phyloP scores from a whole-genome alignment of 2,329 filamentous ascomycete species.

The Fusarium praegraminearum region DNA sequence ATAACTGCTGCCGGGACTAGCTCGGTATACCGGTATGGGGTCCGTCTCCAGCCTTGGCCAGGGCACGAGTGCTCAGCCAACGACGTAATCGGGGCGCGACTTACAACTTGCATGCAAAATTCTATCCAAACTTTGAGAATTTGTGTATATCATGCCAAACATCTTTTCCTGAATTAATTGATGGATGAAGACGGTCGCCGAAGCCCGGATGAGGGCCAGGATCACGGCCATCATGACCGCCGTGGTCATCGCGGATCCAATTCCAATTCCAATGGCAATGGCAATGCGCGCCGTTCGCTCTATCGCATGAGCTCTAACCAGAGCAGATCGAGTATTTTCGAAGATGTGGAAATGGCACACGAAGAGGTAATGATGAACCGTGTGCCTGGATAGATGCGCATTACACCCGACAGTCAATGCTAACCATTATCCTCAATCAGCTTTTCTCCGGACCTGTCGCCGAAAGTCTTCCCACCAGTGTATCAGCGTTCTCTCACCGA shows the following conservation, averaged over 20 bases:
- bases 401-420: neutral
- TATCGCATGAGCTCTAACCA: conserved; percentile 77
- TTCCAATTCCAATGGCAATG: conserved; percentile 43
- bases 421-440: conserved; percentile 50
- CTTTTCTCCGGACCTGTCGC: conserved; percentile 93
- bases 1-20: conserved; percentile 37
- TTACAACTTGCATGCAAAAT: conserved; percentile 31
- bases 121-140: conserved; percentile 12
- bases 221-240: conserved; percentile 25
- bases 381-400: no score
- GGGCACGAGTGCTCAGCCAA: conserved; percentile 34
- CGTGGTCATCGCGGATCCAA: conserved; percentile 33
- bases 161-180: conserved; percentile 24
- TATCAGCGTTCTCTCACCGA: conserved; percentile 91
- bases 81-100: conserved; percentile 43
- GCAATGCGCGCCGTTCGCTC: conserved; percentile 51
- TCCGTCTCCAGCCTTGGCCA: conserved; percentile 44
- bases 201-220: conserved; percentile 34
- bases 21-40: conserved; percentile 28
- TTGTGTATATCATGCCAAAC: conserved; percentile 37
- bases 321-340: conserved; percentile 84
- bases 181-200: conserved; percentile 49
- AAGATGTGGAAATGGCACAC: conserved; percentile 98
- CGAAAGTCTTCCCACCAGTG: conserved; percentile 94
- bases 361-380: conserved; percentile 74